A percentile compares a stretch with the other conserved stretches of the same genome.
Conservation (phyloP, 2,329 filamentous ascomycete species). For the Clonostachys rosea region DNA sequence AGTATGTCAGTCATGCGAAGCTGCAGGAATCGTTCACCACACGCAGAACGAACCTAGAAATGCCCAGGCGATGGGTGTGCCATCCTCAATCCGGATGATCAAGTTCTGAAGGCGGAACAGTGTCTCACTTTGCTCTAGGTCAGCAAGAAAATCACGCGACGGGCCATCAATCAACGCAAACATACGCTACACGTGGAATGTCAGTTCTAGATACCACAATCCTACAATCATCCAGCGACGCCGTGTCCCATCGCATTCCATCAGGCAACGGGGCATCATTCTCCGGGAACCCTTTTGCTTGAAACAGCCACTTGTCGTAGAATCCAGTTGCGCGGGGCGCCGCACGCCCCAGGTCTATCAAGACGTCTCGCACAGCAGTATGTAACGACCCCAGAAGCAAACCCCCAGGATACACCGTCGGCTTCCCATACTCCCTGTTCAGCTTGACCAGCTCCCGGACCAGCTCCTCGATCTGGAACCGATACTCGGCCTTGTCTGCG, state of each 20-base stretch:
- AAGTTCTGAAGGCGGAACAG: slow-evolving; percentile 39
- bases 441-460: slow-evolving; percentile 10
- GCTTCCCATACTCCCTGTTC: slow-evolving; percentile 10
- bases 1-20: neutral
- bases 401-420: slow-evolving; percentile 12
- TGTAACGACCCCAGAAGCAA: slow-evolving; percentile 30
- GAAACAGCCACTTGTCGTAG: slow-evolving; percentile 57
- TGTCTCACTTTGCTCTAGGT: slow-evolving; percentile 23
- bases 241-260: slow-evolving; percentile 50
- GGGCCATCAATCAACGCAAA: slow-evolving; percentile 8
- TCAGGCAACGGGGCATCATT: slow-evolving; percentile 23
- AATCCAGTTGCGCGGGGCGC: slow-evolving; percentile 12
- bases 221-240: slow-evolving; percentile 46
- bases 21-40: neutral
- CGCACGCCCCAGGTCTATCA: slow-evolving; percentile 9
- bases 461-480: slow-evolving; percentile 23
- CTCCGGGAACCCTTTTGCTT: slow-evolving; percentile 35
- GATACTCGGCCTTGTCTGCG: slow-evolving; percentile 13
- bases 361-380: slow-evolving; percentile 14
- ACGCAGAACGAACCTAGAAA: slow-evolving; percentile 39
- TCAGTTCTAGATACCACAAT: slow-evolving; percentile 49
- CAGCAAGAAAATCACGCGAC: neutral
- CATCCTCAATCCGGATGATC: slow-evolving; percentile 37
- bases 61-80: slow-evolving; percentile 57
- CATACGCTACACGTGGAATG: slow-evolving; percentile 50